These are phyloP conservation scores for Elaeis guineensis DNA, from an alignment of 176 grass and related monocot species.

Conservation along the genomic window DNA sequence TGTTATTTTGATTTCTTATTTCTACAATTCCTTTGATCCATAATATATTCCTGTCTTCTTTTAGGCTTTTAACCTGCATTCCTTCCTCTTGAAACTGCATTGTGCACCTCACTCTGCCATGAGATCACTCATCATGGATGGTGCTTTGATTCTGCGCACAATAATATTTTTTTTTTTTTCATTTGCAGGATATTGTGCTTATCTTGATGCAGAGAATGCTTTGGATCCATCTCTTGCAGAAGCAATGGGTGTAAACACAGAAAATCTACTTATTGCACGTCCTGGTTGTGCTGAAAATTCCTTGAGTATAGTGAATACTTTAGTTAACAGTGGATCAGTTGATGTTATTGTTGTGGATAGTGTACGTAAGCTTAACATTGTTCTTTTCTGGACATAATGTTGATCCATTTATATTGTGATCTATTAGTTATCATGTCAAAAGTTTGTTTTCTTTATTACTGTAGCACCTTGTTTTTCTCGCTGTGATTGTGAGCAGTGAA, in stretches of 20 bases:
- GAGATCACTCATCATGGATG: not conserved
- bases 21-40: no score
- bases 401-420: not conserved
- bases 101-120: no score
- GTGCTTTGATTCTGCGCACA: slow-evolving; percentile 14
- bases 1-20: no score
- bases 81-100: not conserved
- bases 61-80: not conserved
- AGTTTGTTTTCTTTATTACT: slow-evolving; percentile 3
- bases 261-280: slow-evolving; percentile 69
- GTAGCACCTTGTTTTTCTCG: not conserved
- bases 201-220: slow-evolving; percentile 89
- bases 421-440: not conserved
- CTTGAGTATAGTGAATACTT: slow-evolving; percentile 87
- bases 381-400: not conserved
- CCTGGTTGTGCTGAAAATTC: slow-evolving; percentile 85
- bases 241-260: slow-evolving; percentile 67
- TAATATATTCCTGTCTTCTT: not conserved
- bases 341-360: slow-evolving; percentile 87
- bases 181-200: slow-evolving; percentile 75
- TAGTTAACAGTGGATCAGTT: slow-evolving; percentile 75
- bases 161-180: slow-evolving; percentile 9
- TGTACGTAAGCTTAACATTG: slow-evolving; percentile 34
- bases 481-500: no score
- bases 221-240: slow-evolving; percentile 65